Evolutionary conservation across 192 early-diverging fungal species (phyloP).

Genomic region (Backusella psychrophila): DNA sequence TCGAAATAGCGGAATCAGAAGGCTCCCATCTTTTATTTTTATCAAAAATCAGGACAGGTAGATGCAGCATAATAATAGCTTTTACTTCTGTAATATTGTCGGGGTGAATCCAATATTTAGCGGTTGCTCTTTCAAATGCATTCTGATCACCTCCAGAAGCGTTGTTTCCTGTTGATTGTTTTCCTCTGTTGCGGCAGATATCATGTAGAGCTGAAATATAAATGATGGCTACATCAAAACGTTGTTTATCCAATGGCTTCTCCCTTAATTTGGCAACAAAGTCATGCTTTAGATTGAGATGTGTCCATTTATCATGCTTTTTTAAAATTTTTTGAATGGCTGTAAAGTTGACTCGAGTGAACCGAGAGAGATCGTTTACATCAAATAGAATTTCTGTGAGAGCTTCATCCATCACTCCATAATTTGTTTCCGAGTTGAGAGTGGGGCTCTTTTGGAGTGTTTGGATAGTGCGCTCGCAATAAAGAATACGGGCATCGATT

Average conservation of each 20-base stretch:
- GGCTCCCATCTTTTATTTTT: slow-evolving; percentile 59
- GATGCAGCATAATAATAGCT: slow-evolving; percentile 83
- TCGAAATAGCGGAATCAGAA: slow-evolving; percentile 87
- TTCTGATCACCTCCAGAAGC: slow-evolving; percentile 34
- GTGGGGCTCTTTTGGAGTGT: slow-evolving; percentile 34
- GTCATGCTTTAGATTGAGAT: slow-evolving; percentile 15
- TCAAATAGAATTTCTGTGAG: slow-evolving; percentile 61
- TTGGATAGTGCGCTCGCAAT: slow-evolving; percentile 59
- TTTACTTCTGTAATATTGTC: slow-evolving; percentile 97
- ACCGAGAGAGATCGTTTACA: slow-evolving; percentile 77
- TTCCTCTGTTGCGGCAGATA: slow-evolving; percentile 55
- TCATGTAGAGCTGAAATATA: slow-evolving; percentile 84
- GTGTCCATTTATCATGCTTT: slow-evolving; percentile 83
- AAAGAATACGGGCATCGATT: slow-evolving; percentile 68
- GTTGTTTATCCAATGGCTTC: slow-evolving; percentile 75
- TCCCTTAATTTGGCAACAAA: slow-evolving; percentile 36
- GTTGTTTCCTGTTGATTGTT: slow-evolving; percentile 22
- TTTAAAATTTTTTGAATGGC: slow-evolving; percentile 94
- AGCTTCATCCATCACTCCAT: slow-evolving; percentile 57
- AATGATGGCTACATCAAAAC: slow-evolving; percentile 87
- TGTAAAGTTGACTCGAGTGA: slow-evolving; percentile 78
- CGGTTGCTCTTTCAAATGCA: slow-evolving; percentile 79
- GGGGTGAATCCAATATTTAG: slow-evolving; percentile 96
- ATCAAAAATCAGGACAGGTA: slow-evolving; percentile 87
- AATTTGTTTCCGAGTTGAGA: slow-evolving; percentile 54